Evolutionary conservation across 495 filamentous ascomycete species (phyloP).

Genomic region (Aspergillus wentii): DNA sequence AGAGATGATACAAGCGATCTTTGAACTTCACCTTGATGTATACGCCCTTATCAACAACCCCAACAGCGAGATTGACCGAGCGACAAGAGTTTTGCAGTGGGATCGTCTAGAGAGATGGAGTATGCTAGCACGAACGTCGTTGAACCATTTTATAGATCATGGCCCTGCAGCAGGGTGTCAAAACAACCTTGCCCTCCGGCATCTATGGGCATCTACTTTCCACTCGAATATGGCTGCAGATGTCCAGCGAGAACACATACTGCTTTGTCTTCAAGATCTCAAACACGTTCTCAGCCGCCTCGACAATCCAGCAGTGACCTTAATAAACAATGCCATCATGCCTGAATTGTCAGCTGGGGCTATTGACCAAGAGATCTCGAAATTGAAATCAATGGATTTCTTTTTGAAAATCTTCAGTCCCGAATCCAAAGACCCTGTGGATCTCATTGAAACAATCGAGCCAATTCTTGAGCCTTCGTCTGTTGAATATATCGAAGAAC

Average conservation of each 20-base stretch:
- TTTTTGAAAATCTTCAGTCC: conserved; percentile 77
- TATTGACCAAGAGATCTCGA: conserved; percentile 83
- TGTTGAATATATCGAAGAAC: conserved; percentile 27
- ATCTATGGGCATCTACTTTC: conserved; percentile 82
- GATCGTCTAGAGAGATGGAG: conserved; percentile 74
- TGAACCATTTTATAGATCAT: conserved; percentile 44
- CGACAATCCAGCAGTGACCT: conserved; percentile 46
- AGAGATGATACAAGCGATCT: conserved; percentile 70
- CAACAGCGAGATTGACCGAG: conserved; percentile 59
- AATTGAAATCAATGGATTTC: conserved; percentile 92
- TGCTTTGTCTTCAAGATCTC: conserved; percentile 75
- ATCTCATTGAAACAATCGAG: conserved; percentile 86
- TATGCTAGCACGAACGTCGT: conserved; percentile 58
- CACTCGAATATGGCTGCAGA: conserved; percentile 65
- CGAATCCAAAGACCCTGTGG: conserved; percentile 63
- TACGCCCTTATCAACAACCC: conserved; percentile 74
- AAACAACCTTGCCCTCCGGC: conserved; percentile 46
- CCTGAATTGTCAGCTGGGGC: conserved; percentile 77
- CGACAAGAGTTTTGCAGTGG: conserved; percentile 54
- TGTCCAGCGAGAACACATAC: conserved; percentile 66
- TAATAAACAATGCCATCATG: conserved; percentile 86
- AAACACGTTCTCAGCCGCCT: conserved; percentile 42
- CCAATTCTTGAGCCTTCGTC: conserved; percentile 78
- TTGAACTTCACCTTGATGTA: conserved; percentile 85
- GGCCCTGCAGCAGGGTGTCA: conserved; percentile 16